phyloP scores from a whole-genome alignment of 768 basidiomycete species.

The Thelephora aurantiotincta region DNA sequence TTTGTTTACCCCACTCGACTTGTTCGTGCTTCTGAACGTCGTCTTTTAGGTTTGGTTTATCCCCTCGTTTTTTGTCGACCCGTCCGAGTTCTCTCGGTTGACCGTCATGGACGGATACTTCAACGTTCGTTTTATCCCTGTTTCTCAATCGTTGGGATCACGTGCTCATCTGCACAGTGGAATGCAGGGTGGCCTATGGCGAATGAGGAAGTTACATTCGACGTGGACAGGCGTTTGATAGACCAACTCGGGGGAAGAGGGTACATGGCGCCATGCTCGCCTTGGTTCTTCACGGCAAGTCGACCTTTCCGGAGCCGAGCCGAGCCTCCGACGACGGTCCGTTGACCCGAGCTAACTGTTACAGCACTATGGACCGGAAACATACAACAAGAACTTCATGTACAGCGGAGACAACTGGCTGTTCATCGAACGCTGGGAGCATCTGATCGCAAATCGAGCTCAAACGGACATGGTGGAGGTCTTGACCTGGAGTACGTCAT shows the following conservation, averaged over 20 bases:
- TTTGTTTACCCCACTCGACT: not conserved
- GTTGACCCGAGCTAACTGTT: not conserved
- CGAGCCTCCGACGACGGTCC: too few species aligned
- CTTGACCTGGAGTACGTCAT: constrained; percentile 40
- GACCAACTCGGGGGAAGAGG: constrained; percentile 12
- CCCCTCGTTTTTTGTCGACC: constrained; percentile 55
- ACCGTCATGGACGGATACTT: constrained; percentile 42
- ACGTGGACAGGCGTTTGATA: constrained; percentile 11
- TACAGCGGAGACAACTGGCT: constrained; percentile 57
- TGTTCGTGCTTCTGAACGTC: constrained; percentile 14
- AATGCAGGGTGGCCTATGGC: constrained; percentile 65
- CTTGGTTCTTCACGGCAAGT: constrained; percentile 57
- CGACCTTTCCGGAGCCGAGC: not conserved
- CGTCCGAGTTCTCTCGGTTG: constrained; percentile 26
- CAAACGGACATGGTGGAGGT: constrained; percentile 47
- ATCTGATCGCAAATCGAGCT: constrained; percentile 39
- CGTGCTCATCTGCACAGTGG: constrained; percentile 33
- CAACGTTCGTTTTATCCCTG: constrained; percentile 26
- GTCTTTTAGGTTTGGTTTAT: constrained; percentile 44
- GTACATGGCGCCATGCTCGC: constrained; percentile 45
- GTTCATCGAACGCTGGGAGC: constrained; percentile 55
- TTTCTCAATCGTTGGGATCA: not conserved
- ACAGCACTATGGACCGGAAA: constrained; percentile 46
- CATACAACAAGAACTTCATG: constrained; percentile 65
- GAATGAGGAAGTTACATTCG: constrained; percentile 11